Evolutionary conservation across 78 protist genomes (phyloP).

Genomic region (Trichosphaerium sp.): DNA sequence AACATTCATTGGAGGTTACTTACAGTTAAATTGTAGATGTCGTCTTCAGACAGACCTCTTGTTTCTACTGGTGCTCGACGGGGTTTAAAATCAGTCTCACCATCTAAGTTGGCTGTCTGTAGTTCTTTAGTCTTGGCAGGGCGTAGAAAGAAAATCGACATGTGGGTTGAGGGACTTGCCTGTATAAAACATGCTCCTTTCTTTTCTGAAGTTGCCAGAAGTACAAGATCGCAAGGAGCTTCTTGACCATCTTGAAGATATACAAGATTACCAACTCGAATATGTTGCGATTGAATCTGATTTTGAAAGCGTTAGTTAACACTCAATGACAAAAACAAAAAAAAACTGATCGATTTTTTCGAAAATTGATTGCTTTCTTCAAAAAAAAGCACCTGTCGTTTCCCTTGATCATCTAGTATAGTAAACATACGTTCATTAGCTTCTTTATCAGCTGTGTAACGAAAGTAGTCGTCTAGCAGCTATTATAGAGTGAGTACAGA

Average conservation of each 20-base stretch:
- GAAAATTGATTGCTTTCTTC: no score
- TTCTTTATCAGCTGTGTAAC: conserved; percentile 27
- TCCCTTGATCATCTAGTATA: conserved; percentile 1
- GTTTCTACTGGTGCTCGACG: conserved; percentile 18
- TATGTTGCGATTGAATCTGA: conserved; percentile 8
- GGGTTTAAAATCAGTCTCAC: conserved; percentile 76
- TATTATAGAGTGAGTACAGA: not conserved
- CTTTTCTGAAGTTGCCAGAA: conserved; percentile 41
- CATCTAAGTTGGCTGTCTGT: conserved; percentile 73
- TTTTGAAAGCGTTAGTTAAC: not conserved
- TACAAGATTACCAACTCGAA: conserved; percentile 65
- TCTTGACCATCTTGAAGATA: conserved; percentile 18
- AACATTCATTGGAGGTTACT: not conserved
- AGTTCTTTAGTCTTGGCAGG: not conserved
- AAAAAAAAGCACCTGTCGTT: not conserved
- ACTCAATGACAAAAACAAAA: not conserved
- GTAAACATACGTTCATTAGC: conserved; percentile 37
- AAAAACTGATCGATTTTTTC: no score
- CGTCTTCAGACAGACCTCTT: not conserved
- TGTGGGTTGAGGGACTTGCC: not conserved
- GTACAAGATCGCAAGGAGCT: conserved; percentile 54
- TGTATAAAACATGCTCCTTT: conserved; percentile 24
- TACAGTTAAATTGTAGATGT: no score
- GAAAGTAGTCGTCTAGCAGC: conserved; percentile 14
- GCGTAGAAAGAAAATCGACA: not conserved